Base-by-base conservation (phyloP, 495 filamentous ascomycete species). In the Rostrohypoxylon terebratum region DNA sequence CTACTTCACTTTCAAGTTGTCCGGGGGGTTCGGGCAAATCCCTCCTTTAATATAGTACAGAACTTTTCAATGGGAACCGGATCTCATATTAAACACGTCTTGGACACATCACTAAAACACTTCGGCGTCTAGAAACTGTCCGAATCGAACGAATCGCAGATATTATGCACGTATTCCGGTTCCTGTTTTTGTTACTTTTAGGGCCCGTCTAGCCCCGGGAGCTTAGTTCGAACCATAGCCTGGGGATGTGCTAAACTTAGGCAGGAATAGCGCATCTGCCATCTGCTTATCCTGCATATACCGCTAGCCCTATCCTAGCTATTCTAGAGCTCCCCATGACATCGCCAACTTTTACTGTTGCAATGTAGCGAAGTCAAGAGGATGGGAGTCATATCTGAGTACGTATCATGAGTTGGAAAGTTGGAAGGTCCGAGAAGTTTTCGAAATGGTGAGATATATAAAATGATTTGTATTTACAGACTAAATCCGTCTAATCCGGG, bases 251-350 rank as follows among this genome's bases (percentile, higher is more conserved):
- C 47, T 69, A 72, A 42, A 10, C 65, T 34, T 13, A 11, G 21
- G 20, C 4, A 2, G 38, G 61, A 48, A 23, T 66, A 55, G 73
- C 44, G 42, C 4, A 66, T 63, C 58, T 75, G 73, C 66, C 40
- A 54, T 65, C 70, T 73, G 73, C 73, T 75, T 75, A 75, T 76
- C 53, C 70, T 69, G 66, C 73, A 75, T 68, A 47, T 55, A 21
- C 58, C 57, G 40, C 48, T 61, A 55, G n/a, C 7, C 28, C n/a
- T 20, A 36, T 18, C 20, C 13, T 36, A 31, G 28, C n/a, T 20
- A 36, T 18, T 20, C 13, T 36, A 31, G 28, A 38, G 10, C 31
- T 55, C 16, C 51, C 13, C 5, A 33, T 36, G 31, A 36, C 31
- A 55, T 31, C 25, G 23, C 25, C 50, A 54, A 31, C 36, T 55